These are phyloP conservation scores for Yamadazyma trypodendri DNA, from an alignment of 1,139 yeast species.

Conservation along the genomic window DNA sequence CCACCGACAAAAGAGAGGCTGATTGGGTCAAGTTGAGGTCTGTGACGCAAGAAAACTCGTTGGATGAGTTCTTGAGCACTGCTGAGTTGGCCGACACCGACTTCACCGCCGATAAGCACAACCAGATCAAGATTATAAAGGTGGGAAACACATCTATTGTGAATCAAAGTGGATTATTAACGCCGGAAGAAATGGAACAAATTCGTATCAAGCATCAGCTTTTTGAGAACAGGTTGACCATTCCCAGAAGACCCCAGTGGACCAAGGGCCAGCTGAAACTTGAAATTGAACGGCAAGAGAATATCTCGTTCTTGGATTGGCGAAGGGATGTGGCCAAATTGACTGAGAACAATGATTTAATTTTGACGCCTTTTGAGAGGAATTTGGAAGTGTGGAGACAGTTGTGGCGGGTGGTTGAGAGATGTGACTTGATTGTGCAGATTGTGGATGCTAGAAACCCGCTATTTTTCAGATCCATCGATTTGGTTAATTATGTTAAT, in stretches of 20 bases:
- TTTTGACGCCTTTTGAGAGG: slow-evolving; percentile 95
- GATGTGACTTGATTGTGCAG: slow-evolving; percentile 92
- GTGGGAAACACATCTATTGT: slow-evolving; percentile 61
- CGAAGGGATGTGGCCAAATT: slow-evolving; percentile 82
- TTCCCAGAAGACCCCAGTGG: slow-evolving; percentile 95
- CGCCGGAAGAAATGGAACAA: slow-evolving; percentile 64
- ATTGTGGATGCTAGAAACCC: slow-evolving; percentile 98
- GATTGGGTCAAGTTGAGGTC: slow-evolving; percentile 89
- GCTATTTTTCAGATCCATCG: slow-evolving; percentile 81
- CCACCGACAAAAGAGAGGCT: slow-evolving; percentile 81
- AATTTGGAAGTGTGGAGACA: slow-evolving; percentile 98
- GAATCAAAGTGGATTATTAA: slow-evolving; percentile 49
- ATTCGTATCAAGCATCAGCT: slow-evolving; percentile 67
- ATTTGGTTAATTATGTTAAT: slow-evolving; percentile 79
- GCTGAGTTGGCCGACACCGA: slow-evolving; percentile 96
- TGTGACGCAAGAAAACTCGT: slow-evolving; percentile 89
- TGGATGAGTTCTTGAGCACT: slow-evolving; percentile 91
- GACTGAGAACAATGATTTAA: slow-evolving; percentile 77
- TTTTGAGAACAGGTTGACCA: slow-evolving; percentile 79
- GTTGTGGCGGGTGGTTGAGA: slow-evolving; percentile 96
- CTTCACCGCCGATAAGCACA: slow-evolving; percentile 86
- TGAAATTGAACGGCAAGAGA: slow-evolving; percentile 85
- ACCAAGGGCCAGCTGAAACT: slow-evolving; percentile 63
- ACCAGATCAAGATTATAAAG: slow-evolving; percentile 81
- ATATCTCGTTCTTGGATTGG: slow-evolving; percentile 91